Base-by-base conservation (phyloP, 1,139 yeast genomes). In the Protomyces macrosporus region DNA sequence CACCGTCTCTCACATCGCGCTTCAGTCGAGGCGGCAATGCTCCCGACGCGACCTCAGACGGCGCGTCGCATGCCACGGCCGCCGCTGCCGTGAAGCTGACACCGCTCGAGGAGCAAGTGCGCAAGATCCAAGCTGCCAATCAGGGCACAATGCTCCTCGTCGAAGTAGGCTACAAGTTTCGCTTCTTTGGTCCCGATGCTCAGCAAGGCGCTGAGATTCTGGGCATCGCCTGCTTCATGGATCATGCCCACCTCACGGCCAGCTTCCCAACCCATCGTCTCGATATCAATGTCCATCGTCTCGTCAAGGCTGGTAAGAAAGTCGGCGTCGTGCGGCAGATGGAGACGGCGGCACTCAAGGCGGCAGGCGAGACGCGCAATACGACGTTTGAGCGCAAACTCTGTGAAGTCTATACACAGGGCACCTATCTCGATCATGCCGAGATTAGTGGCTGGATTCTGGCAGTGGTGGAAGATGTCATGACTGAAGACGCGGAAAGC, bases 161-260 rank as follows among this genome's bases (percentile, higher is more conserved):
- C 33, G 95, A 93, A 72, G 95, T 88, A 6, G 98, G 98, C 0
- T 93, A 93, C 75, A 90, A 90, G 74, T 93, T 85, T 76, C 88
- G 88, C 71, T 85, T 90, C 66, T 90, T 84, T 72, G 97, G 96
- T 0, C 81, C 84, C 63, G 97, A 91, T 75, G 98, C 98, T 0
- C 78, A 77, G 16, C 77, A 77, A 2, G 96, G 86, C 0, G 81
- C 96, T 7, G 75, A 78, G 60, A 79, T 86, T 12, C 75, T 90
- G 48, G 86, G 87, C 67, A 86, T 88, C 61, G 86, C 84, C 77
- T 86, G 35, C 80, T 89, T 0, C 86, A 88, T 0, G 91, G 95
- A 0, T 82, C 84, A 82, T 62, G 80, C 84, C 60, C 86, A 89
- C 71, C 90, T 96, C 0, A 87, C 89, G 70, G 87, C 96, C 67